Evolutionary conservation across 768 basidiomycete species (phyloP).

Genomic region (Pulveroboletus sp.): DNA sequence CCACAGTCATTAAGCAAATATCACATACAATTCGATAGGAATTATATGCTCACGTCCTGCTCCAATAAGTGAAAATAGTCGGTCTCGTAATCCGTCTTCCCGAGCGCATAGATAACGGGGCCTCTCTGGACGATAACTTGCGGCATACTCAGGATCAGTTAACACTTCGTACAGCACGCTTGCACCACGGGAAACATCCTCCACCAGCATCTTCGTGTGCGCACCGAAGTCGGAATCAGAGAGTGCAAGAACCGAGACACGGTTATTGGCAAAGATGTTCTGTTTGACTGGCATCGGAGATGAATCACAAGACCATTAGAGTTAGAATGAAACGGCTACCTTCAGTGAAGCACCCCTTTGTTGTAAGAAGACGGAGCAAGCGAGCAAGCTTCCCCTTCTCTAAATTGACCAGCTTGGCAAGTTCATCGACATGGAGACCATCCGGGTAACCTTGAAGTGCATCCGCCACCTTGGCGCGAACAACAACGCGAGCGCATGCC

Average conservation of each 20-base stretch:
- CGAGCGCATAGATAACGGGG: slow-evolving; percentile 19
- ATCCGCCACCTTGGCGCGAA: not conserved
- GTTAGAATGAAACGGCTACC: slow-evolving; percentile 7
- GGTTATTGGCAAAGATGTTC: slow-evolving; percentile 33
- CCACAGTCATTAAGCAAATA: not conserved
- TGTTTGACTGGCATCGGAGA: slow-evolving; percentile 16
- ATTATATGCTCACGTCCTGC: slow-evolving; percentile 17
- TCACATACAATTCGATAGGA: not conserved
- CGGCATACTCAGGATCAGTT: slow-evolving; percentile 23
- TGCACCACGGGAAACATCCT: slow-evolving; percentile 14
- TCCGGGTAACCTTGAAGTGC: too few species aligned
- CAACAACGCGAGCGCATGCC: slow-evolving; percentile 23
- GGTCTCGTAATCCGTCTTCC: slow-evolving; percentile 9
- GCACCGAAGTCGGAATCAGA: slow-evolving; percentile 9
- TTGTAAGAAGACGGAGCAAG: slow-evolving; percentile 30
- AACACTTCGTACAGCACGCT: slow-evolving; percentile 22
- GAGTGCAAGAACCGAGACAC: slow-evolving; percentile 27
- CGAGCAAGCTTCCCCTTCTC: slow-evolving; percentile 29
- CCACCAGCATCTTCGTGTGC: slow-evolving; percentile 4
- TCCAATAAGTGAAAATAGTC: slow-evolving; percentile 22
- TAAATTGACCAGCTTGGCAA: slow-evolving; percentile 20
- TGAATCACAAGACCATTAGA: not conserved
- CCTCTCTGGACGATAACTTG: slow-evolving; percentile 19
- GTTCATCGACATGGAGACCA: slow-evolving; percentile 26
- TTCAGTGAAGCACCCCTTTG: slow-evolving; percentile 31